Base-by-base conservation (phyloP, 2,329 filamentous ascomycete species). In the Thelonectria blattea region DNA sequence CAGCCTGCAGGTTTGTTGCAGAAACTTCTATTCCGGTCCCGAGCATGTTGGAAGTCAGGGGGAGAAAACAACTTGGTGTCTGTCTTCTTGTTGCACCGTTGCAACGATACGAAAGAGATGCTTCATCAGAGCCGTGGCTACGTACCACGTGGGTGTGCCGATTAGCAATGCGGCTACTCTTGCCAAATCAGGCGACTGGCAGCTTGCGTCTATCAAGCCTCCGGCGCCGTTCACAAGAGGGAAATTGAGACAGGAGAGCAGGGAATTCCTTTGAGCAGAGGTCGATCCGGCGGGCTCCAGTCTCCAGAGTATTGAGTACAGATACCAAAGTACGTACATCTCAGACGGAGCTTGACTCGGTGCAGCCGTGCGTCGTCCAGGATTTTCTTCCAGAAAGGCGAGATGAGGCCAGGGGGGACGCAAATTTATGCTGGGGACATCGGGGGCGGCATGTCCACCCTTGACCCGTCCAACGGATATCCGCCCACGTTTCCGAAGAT, bases 301-400 rank as follows among this genome's bases (percentile, higher is more conserved):
- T 30, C 52, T 51, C 39, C 17, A 47, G 41, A 45, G 22, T 17
- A 32, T 46, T 10, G 39, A 46, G 49, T 17, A 51, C 37, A 15
- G 14, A 17, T 41, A 43, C 45, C 47, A 50, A 64, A 48, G 53
- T 61, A 60, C 46, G 53, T 61, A 60, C 46, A 30, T 30, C 5
- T 30, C 34, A 18, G 47, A 43, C 56, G 42, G 24, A 27, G 32
- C 39, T 53, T 55, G 46, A 58, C 56, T 60, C 56, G 58, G 56
- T 56, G 52, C 53, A 60, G 42, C 42, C 53, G 57, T 58, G 52
- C 18, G 48, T 62, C 54, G 51, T 56, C 58, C 52, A 52, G 11
- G 20, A 15, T 58, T 58, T 58, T 59, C 52, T 65, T 65, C 57
- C 50, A 65, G 63, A 67, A 61, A 61, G 59, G 65, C 55, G 59